Base-by-base conservation (phyloP, 371 early-diverging fungal genomes). In the Rhizopus arrhizus region DNA sequence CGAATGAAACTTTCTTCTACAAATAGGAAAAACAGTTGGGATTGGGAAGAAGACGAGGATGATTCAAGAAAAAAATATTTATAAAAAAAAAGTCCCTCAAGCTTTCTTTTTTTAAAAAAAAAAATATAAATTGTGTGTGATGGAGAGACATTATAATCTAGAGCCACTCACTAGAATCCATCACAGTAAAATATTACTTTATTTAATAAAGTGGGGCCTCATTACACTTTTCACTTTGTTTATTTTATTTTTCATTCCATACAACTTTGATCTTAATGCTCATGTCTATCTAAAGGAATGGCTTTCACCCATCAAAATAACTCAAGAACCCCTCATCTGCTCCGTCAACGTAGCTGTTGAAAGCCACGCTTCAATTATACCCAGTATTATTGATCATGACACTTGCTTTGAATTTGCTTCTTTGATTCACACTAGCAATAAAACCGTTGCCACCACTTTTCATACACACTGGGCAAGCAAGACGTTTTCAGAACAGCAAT, bases 321-420 rank as follows among this genome's bases (percentile, higher is more conserved):
- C 41, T 32, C n/a, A 63, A 22, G 73, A 72, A 13, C 66, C 71
- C 33, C 62, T 66, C 59, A 15, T 66, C 60, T 58, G 29, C 34
- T 56, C 70, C 68, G 41, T 10, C 61, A 50, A 38, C 60, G 22
- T 22, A 48, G 56, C 28, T 28, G 31, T 28, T 16, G 15, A 31
- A 22, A 29, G 66, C 68, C 54, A 58, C 56, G 55, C 15, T 54
- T 50, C 64, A 40, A 60, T 77, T 35, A 64, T 75, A 40, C 73
- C 79, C 28, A 69, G 73, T 38, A 58, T 71, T n/a, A 59, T 52
- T 16, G 74, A 79, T 49, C 74, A 50, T 1, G 64, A 66, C 42
- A 65, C 65, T 53, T 82, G 82, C 50, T 82, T 63, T 53, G 79
- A 79, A 41, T 82, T 70, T 62, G 79, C 79, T 8, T 53, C 61